These are phyloP conservation scores for Chalciporus piperatus DNA, from an alignment of 768 basidiomycete genomes.

Conservation along the genomic window DNA sequence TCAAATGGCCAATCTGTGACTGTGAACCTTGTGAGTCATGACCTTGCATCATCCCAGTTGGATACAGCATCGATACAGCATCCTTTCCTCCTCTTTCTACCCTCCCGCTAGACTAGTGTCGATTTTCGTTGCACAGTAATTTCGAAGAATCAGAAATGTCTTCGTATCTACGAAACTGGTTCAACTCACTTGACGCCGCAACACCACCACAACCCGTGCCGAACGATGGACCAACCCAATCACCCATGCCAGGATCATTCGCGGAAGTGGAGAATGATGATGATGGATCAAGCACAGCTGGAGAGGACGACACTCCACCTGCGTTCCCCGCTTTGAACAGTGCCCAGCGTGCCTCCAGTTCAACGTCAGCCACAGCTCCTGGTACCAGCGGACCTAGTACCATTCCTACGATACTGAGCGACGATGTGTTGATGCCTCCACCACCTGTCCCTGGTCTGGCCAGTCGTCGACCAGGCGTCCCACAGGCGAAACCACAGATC, in stretches of 20 bases:
- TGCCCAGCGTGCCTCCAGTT: constrained; percentile 56
- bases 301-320: constrained; percentile 61
- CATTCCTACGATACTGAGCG: constrained; percentile 37
- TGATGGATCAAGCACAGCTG: constrained; percentile 38
- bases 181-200: constrained; percentile 36
- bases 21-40: too few relatives aligned
- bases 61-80: not conserved
- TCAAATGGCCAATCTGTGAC: too few relatives aligned
- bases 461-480: constrained; percentile 33
- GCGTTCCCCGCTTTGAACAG: constrained; percentile 73
- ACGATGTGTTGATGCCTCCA: constrained; percentile 52
- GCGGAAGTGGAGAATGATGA: constrained; percentile 31
- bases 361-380: not conserved
- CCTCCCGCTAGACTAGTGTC: not conserved
- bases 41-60: too few relatives aligned
- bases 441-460: constrained; percentile 44
- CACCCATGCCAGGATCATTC: constrained; percentile 24
- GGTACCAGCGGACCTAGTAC: not conserved
- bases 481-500: constrained; percentile 18
- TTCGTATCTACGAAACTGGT: constrained; percentile 62
- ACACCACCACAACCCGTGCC: not conserved
- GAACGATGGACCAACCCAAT: not conserved
- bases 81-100: not conserved
- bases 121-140: not conserved
- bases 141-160: constrained; percentile 2